Evolutionary conservation across 2,329 filamentous ascomycete genomes (phyloP), one percentile per base, ranked within the genome.

Genomic region (Teratosphaeria epicoccoides): DNA sequence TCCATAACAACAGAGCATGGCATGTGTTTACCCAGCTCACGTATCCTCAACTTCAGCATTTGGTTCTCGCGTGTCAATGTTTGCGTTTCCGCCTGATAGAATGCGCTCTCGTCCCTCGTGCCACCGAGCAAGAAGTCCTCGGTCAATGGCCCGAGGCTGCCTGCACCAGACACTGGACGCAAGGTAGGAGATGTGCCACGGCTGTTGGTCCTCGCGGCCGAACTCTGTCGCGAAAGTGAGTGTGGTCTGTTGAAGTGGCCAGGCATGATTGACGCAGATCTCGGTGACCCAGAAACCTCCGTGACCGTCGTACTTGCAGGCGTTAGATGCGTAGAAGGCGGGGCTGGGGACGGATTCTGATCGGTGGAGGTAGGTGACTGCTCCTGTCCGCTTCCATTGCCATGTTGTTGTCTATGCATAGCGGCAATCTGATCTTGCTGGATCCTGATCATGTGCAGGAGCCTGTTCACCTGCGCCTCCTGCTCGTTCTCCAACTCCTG

Each of bases 81-180:
- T 68, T 88, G 84, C 1, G 85, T 88, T 70, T 91, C 87, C 4
- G 86, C 86, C 66, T 89, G 85, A 62, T 90, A 90, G 66, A 88
- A 89, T 0, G 84, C 83, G 57, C 78, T 83, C 65, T 90, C 86
- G 61, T 89, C 86, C 17, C 85, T 49, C 2, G 68, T 62, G 20
- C 78, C 79, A n/a, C 78, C 79, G 1, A 85, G 73, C 46, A 77
- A 69, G 71, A 77, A 81, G 49, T 88, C 83, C 28, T 76, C 77
- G 4, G 58, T 61, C 46, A 61, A 40, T 1, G 61, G 61, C 12
- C 64, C 61, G 2, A 65, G 78, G 74, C 46, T 80, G 70, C 61
- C 79, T 68, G 22, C 44, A 17, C 23, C 23, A 28, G 62, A 84
- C 61, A 65, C 76, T 66, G 59, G 85, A 71, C 61, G 80, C 77